Evolutionary conservation across 2,329 filamentous ascomycete species (phyloP), one percentile per base, ranked within the genome.

Genomic region (Ophiostoma triangulosporum): DNA sequence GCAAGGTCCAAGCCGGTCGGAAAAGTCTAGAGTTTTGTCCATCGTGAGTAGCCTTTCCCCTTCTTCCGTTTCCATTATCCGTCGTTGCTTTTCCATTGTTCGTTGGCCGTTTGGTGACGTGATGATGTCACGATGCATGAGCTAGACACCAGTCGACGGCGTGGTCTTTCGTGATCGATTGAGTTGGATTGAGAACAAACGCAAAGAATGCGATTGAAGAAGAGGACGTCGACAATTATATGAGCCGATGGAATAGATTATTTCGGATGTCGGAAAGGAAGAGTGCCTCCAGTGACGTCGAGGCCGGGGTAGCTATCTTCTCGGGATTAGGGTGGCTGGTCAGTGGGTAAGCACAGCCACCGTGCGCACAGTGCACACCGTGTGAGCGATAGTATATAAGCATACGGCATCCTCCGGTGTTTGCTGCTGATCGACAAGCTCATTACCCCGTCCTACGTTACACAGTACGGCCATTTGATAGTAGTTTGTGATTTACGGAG

Each of bases 271-370:
- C n/a, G n/a, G n/a, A n/a, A n/a, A n/a, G n/a, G 29, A 31, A 31
- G 29, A 11, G 29, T 31, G 29, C n/a, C n/a, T n/a, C n/a, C n/a
- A n/a, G n/a, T 53, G 54, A 56, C 51, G 54, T 56, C 46, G 54
- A 40, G 36, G 26, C 9, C 48, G 48, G 48, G 51, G 53, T 48
- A 40, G 20, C 50, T 33, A 29, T 12, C 15, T 46, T 46, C 24
- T n/a, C 43, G 43, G 29, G 24, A 46, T 46, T 46, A 6, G 15
- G 53, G 48, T 27, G 17, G 27, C 17, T 46, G 26, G 43, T 27
- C 14, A 4, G 22, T 6, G 40, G 8, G 17, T 20, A 40, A 40
- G 26, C 45, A 50, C 35, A 17, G 52, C 29, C 52, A 54, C 52
- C n/a, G 43, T 46, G 8, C n/a, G 26, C 8, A 29, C 24, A 29